Base-by-base conservation (phyloP, 768 basidiomycete genomes). In the Lactifluus pinguis region DNA sequence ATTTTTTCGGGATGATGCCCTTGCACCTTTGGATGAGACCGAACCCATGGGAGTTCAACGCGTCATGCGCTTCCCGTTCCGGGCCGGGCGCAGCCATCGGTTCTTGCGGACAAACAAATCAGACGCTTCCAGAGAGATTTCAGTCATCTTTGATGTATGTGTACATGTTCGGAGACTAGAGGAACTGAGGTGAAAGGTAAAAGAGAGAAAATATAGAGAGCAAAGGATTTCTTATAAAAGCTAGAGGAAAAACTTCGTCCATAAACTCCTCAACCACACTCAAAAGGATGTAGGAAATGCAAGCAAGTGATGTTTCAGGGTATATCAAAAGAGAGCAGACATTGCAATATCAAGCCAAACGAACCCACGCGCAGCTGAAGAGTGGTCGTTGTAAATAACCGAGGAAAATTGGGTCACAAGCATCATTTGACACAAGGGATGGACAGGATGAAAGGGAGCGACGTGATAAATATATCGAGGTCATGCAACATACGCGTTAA, bases 241-340 rank as follows among this genome's bases (percentile, higher is more conserved):
- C 19, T 44, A 42, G 25, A 38, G 41, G n/a, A 39, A 13, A 13
- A 49, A 49, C 29, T 29, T 57, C 45, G 52, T 62, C 61, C 56
- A 45, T 59, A 54, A 47, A 58, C 44, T 57, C 55, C 55, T 52
- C 25, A 45, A 48, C 45, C 34, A 49, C 59, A 41, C 42, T n/a
- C n/a, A 44, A 62, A 62, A 19, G 56, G 49, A 49, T 53, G 61
- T 62, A 38, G 32, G 47, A 62, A 62, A 58, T 62, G 61, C 41
- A 58, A 62, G 57, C 61, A 58, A 58, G n/a, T 62, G 61, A 62
- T 62, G 61, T 53, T 58, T 62, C 60, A 21, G 58, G 61, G 61
- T 62, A 62, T 62, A 62, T 62, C 38, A 21, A 48, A 57, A 21
- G 56, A 57, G 41, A 62, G 57, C 57, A 58, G 41, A 62, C 61